Evolutionary conservation across 2,329 filamentous ascomycete genomes (phyloP), one percentile per base, ranked within the genome.

Genomic region (Microthyrium microscopicum): DNA sequence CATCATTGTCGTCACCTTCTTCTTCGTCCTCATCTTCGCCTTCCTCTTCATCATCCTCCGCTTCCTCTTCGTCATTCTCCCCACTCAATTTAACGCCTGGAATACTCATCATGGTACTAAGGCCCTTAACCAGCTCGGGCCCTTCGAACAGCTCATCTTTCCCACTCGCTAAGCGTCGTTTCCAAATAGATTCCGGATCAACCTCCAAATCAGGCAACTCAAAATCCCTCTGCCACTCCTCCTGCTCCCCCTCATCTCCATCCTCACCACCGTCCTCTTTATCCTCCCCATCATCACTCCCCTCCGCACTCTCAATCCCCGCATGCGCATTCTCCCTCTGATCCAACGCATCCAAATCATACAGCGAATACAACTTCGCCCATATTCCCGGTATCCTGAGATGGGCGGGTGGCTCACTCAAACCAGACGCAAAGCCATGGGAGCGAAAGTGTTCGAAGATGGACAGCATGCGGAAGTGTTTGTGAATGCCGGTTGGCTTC

Each of bases 401-500:
- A 12, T 70, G 68, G 44, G 73, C 61, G 42, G 70, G 45, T 47
- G 77, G 65, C 33, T 77, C 69, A 53, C 84, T 68, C n/a, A n/a
- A n/a, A n/a, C n/a, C n/a, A n/a, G n/a, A n/a, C n/a, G n/a, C n/a
- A 50, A 80, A 77, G 47, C 83, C 83, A 53, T 85, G 79, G 44
- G 79, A 82, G 42, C 77, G 73, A 39, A 91, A 60, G 44, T 82
- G 72, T 44, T 85, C 75, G 28, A 77, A 77, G 38, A 94, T 82
- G 6, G 82, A 75, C 41, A 93, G 73, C 67, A 94, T 85, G 39
- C 82, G 77, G 51, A 93, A 92, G 54, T 93, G 83, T 52, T 87
- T 91, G 60, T 93, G 84, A 66, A 93, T 80, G 39, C 84, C 81
- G 26, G 87, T 87, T n/a, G 89, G 89, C 52, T 98, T 98, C 78